Conservation (phyloP, 2,329 filamentous ascomycete genomes). For the Talaromyces sp. region DNA sequence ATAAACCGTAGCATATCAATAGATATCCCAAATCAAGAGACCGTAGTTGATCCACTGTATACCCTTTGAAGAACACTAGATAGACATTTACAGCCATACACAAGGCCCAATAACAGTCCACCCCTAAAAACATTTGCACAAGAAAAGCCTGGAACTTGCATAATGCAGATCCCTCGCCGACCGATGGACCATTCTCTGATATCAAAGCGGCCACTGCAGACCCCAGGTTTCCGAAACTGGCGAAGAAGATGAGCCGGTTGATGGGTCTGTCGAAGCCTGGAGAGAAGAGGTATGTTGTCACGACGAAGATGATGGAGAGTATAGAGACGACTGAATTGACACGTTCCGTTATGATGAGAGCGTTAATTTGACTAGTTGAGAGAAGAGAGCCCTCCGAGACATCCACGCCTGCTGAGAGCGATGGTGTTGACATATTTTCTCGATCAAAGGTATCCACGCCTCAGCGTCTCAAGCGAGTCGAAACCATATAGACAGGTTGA, state of each 20-base stretch:
- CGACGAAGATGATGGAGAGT: slow-evolving; percentile 21
- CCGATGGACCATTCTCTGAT: slow-evolving; percentile 54
- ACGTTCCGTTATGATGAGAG: slow-evolving; percentile 21
- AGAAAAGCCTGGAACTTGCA: slow-evolving; percentile 73
- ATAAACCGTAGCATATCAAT: slow-evolving; percentile 64
- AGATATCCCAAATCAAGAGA: slow-evolving; percentile 67
- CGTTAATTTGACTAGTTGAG: slow-evolving; percentile 7
- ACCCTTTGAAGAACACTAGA: slow-evolving; percentile 69
- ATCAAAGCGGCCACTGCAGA: slow-evolving; percentile 71
- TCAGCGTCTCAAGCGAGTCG: background rate
- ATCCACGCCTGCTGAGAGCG: background rate
- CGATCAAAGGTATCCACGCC: background rate
- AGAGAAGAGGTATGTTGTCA: slow-evolving; percentile 21
- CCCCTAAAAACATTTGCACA: slow-evolving; percentile 63
- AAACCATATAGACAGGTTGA: background rate
- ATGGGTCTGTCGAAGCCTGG: slow-evolving; percentile 44
- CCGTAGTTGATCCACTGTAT: slow-evolving; percentile 59
- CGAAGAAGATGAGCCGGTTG: slow-evolving; percentile 75
- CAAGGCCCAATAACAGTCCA: slow-evolving; percentile 68
- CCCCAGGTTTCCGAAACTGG: slow-evolving; percentile 71
- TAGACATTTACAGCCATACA: slow-evolving; percentile 78
- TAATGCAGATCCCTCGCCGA: slow-evolving; percentile 50
- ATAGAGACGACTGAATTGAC: slow-evolving; percentile 23
- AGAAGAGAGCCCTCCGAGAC: background rate
- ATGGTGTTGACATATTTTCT: background rate